Conservation (phyloP, 352 stramenopile species). For the Phytophthora colocasiae region DNA sequence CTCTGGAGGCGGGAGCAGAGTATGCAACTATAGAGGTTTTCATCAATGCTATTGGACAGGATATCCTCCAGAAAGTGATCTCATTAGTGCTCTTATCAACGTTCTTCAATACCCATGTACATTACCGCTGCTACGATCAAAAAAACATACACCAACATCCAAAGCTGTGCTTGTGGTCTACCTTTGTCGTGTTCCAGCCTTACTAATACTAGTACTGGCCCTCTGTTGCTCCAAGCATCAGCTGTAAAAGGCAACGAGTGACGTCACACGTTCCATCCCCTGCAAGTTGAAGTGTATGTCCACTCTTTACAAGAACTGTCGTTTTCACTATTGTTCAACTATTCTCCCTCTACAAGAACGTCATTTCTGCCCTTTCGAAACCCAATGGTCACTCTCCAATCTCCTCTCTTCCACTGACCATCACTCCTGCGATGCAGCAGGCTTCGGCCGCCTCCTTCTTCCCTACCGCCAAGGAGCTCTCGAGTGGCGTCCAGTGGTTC, state of each 20-base stretch:
- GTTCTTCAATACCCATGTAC: no score
- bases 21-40: conserved; percentile 2
- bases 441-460: conserved; percentile 77
- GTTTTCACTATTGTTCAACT: conserved; percentile 18
- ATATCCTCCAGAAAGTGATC: conserved; percentile 14
- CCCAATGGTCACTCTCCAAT: conserved; percentile 22
- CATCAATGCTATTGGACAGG: neutral
- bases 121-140: no score
- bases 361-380: conserved; percentile 17
- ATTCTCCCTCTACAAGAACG: conserved; percentile 27
- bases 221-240: no score
- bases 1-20: conserved; percentile 18
- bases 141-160: neutral
- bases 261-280: conserved; percentile 6
- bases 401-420: conserved; percentile 16
- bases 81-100: no score
- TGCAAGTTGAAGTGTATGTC: conserved; percentile 29
- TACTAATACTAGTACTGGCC: neutral
- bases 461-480: conserved; percentile 85
- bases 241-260: conserved; percentile 6
- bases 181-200: neutral
- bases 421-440: conserved; percentile 40
- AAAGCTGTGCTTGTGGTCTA: neutral
- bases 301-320: conserved; percentile 21
- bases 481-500: conserved; percentile 85